phyloP scores from a whole-genome alignment of 2,329 filamentous ascomycete genomes.

The Ceratocystiopsis minuta region DNA sequence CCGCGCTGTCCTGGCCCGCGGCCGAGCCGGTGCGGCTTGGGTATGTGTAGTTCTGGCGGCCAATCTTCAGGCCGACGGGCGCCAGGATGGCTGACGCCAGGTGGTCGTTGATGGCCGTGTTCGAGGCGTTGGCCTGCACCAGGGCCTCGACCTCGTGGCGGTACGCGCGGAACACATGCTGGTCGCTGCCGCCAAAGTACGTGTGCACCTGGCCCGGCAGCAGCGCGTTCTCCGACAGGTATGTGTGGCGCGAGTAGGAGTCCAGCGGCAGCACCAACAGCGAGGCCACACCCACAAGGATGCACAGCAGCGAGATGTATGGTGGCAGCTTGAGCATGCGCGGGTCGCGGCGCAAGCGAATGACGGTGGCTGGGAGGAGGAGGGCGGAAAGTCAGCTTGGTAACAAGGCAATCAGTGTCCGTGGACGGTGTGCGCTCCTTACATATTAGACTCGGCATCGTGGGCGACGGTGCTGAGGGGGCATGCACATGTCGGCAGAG shows the following conservation, averaged over 20 bases:
- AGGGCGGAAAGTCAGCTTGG: neutral
- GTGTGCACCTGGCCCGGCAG: conserved; percentile 93
- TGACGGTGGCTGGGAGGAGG: conserved; percentile 31
- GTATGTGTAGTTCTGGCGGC: conserved; percentile 77
- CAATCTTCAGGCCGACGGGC: conserved; percentile 69
- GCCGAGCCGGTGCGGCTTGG: too few relatives aligned
- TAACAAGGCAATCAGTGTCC: neutral
- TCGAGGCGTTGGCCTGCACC: conserved; percentile 30
- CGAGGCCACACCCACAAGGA: conserved; percentile 75
- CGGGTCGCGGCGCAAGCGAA: conserved; percentile 62
- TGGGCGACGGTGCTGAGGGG: conserved; percentile 3
- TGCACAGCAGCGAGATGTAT: conserved; percentile 70
- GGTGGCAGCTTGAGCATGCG: conserved; percentile 69
- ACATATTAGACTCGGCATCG: conserved; percentile 38
- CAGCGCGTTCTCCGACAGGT: conserved; percentile 94
- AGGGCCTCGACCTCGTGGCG: conserved; percentile 56
- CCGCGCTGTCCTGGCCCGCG: too few relatives aligned
- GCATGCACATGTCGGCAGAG: too few relatives aligned
- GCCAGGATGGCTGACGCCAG: conserved; percentile 53
- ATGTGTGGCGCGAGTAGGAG: conserved; percentile 78
- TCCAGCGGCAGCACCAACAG: conserved; percentile 77
- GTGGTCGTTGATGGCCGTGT: conserved; percentile 46
- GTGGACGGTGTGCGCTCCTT: conserved; percentile 12
- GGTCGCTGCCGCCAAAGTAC: conserved; percentile 91
- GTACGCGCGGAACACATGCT: conserved; percentile 84